These are phyloP conservation scores for Suillus hirtellus DNA, from an alignment of 768 basidiomycete species.

Conservation along the genomic window DNA sequence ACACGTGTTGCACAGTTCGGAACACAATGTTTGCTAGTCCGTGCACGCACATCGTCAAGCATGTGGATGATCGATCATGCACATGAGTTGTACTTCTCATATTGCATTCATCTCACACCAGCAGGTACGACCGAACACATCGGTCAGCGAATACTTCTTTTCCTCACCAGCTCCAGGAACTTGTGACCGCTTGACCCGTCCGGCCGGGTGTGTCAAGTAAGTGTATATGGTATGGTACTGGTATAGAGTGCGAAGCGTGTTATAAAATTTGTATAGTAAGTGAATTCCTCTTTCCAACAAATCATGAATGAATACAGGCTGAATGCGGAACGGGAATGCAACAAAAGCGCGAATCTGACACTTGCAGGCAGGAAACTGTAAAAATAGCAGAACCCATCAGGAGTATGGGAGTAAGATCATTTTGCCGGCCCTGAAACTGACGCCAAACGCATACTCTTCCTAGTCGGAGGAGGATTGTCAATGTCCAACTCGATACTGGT, in stretches of 20 bases:
- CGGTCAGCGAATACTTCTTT: too few relatives aligned
- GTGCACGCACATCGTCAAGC: too few relatives aligned
- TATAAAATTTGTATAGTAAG: conserved; percentile 1
- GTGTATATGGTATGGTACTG: not conserved
- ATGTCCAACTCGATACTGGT: conserved; percentile 17
- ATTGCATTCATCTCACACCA: too few relatives aligned
- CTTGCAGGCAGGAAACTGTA: not conserved
- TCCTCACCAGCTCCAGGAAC: too few relatives aligned
- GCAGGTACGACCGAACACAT: too few relatives aligned
- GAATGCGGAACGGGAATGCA: not conserved
- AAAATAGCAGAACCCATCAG: not conserved
- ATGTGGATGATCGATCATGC: too few relatives aligned
- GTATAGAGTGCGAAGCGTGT: not conserved
- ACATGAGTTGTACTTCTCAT: too few relatives aligned
- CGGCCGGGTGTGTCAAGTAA: not conserved
- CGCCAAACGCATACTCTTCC: conserved; percentile 22
- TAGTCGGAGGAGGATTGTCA: conserved; percentile 19
- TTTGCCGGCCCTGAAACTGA: conserved; percentile 1
- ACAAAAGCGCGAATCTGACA: not conserved
- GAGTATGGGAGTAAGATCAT: not conserved
- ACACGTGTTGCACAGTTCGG: too few relatives aligned
- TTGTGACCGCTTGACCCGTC: not conserved
- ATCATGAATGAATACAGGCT: not conserved
- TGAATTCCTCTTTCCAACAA: not conserved
- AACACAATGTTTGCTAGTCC: too few relatives aligned